phyloP scores from a whole-genome alignment of 352 stramenopile species.

The Phytophthora pinifolia region DNA sequence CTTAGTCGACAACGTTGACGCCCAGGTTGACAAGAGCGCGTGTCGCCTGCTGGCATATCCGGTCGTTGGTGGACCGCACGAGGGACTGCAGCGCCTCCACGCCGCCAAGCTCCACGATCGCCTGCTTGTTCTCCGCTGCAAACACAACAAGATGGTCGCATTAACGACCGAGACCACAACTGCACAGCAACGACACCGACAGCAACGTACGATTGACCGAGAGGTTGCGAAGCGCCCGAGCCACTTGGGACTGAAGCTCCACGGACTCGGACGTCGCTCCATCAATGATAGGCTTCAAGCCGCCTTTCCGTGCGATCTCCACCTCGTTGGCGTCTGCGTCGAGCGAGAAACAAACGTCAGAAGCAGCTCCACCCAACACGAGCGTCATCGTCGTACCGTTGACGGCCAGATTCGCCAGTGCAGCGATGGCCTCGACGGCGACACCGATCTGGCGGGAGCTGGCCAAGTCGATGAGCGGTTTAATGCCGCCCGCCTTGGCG shows the following conservation, averaged over 20 bases:
- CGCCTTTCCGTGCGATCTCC: slow-evolving; percentile 87
- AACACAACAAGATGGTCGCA: background rate
- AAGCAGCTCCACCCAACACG: too few species aligned
- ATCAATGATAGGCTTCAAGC: slow-evolving; percentile 91
- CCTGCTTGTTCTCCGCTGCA: slow-evolving; percentile 87
- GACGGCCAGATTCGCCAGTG: slow-evolving; percentile 93
- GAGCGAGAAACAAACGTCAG: background rate
- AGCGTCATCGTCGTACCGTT: slow-evolving; percentile 78
- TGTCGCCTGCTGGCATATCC: slow-evolving; percentile 89
- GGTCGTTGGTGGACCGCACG: slow-evolving; percentile 77
- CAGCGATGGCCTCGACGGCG: slow-evolving; percentile 91
- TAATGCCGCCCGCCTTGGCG: slow-evolving; percentile 88
- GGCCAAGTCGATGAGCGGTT: slow-evolving; percentile 79
- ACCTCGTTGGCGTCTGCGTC: slow-evolving; percentile 91
- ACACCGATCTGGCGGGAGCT: slow-evolving; percentile 86
- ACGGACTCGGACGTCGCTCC: slow-evolving; percentile 76
- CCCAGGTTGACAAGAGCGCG: slow-evolving; percentile 89
- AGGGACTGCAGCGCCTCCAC: slow-evolving; percentile 82
- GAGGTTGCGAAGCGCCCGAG: slow-evolving; percentile 92
- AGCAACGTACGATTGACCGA: slow-evolving; percentile 89
- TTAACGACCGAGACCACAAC: background rate
- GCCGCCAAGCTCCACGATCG: slow-evolving; percentile 82
- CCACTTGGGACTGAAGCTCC: slow-evolving; percentile 87
- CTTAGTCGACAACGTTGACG: slow-evolving; percentile 77
- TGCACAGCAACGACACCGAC: background rate